Evolutionary conservation across 2,329 filamentous ascomycete species (phyloP).

Genomic region (Penicillium sp.): DNA sequence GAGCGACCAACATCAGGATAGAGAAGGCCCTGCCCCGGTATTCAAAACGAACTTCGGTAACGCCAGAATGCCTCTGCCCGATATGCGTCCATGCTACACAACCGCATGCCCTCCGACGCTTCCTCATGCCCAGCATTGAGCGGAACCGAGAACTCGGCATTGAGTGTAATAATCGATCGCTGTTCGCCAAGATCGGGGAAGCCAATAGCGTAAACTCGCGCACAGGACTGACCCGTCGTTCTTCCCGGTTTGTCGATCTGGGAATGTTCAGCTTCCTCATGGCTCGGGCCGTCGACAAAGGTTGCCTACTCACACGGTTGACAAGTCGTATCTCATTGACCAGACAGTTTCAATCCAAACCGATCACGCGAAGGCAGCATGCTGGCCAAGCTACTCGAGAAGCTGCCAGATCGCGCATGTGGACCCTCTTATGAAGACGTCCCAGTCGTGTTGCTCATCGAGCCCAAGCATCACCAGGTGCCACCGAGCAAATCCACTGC

Average conservation of each 20-base stretch:
- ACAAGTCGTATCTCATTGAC: too few relatives aligned
- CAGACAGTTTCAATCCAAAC: too few relatives aligned
- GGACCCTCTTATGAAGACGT: neutral
- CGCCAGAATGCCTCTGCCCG: too few relatives aligned
- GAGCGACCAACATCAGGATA: too few relatives aligned
- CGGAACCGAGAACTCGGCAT: too few relatives aligned
- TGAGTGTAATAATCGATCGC: slow-evolving; percentile 2
- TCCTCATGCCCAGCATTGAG: too few relatives aligned
- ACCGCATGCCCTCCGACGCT: too few relatives aligned
- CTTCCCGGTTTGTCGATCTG: neutral
- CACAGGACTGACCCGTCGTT: neutral
- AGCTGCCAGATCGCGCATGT: neutral
- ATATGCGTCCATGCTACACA: too few relatives aligned
- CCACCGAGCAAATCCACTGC: neutral
- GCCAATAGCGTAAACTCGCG: slow-evolving; percentile 1
- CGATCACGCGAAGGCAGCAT: neutral
- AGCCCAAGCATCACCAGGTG: neutral
- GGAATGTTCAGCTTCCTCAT: neutral
- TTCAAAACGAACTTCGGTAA: too few relatives aligned
- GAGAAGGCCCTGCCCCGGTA: too few relatives aligned
- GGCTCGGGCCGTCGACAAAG: too few relatives aligned
- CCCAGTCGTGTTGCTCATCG: neutral
- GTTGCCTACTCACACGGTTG: too few relatives aligned
- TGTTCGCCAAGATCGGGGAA: neutral
- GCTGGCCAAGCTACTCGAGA: neutral